Evolutionary conservation across 2,329 filamentous ascomycete genomes (phyloP), one percentile per base, ranked within the genome.

Genomic region (Penicillium sp.): DNA sequence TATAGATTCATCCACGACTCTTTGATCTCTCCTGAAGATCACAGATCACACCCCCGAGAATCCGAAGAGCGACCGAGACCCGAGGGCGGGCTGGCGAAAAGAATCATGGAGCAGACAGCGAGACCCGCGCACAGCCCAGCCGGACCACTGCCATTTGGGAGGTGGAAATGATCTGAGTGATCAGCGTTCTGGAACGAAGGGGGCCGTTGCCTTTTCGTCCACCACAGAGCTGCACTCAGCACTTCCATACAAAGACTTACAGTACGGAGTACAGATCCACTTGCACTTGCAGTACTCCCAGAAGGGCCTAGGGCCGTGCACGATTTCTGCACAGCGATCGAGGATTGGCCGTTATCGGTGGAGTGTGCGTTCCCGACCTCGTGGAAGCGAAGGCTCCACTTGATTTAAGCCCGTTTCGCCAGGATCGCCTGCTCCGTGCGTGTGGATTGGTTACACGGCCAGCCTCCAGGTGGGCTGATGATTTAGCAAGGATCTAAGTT

Each of bases 351-450:
- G 60, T 62, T 66, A 39, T 35, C 7, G 39, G 31, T 57, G 57
- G 56, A 52, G 61, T 53, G 55, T 39, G 34, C 20, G 37, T 22
- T 60, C 56, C 65, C 66, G 60, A 51, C 64, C 65, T 67, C 67
- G 65, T 69, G 67, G 67, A 68, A 68, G 66, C 67, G 67, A 69
- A 55, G 55, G 38, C 61, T 42, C 66, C 65, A 67, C 66, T 53
- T 1, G 20, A 38, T 28, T 63, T 59, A 20, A 62, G 57, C 53
- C 55, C 57, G 47, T 62, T 54, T 67, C 54, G 50, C 55, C 48
- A 60, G 52, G 65, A 68, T 67, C 66, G 60, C 62, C 62, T 65
- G 63, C 63, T 62, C 63, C 54, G 61, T 65, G 63, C 63, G 53
- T 55, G 57, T 41, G 42, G 54, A 52, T 54, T 54, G 51, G 51